These are phyloP conservation scores for Calonectria pseudoreteaudii DNA, from an alignment of 2,329 filamentous ascomycete genomes.

Conservation along the genomic window DNA sequence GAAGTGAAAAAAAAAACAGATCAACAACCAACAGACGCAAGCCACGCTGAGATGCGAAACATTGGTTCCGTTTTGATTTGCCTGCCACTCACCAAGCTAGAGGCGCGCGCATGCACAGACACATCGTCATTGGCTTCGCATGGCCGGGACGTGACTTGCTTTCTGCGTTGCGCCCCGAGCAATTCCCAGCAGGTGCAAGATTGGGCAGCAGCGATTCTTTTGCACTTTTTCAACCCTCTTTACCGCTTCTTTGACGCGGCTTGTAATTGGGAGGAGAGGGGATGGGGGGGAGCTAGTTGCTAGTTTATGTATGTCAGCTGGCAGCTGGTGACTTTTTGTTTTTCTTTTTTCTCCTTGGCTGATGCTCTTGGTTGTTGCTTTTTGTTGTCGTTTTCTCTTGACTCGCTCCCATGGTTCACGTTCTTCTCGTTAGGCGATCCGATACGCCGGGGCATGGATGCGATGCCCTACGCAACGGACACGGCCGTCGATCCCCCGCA, in stretches of 20 bases:
- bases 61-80: background rate
- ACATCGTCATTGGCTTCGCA: background rate
- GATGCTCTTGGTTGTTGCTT: background rate
- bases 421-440: background rate
- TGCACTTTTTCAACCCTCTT: background rate
- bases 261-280: background rate
- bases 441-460: constrained; percentile 14
- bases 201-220: constrained; percentile 2
- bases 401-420: background rate
- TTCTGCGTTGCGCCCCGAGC: constrained; percentile 4
- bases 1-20: background rate
- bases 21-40: background rate
- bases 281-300: background rate
- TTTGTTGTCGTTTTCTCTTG: background rate
- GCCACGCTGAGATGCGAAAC: constrained; percentile 11
- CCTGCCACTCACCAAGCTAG: background rate
- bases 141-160: background rate
- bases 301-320: constrained; percentile 2
- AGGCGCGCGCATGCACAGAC: background rate
- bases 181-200: background rate
- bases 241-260: constrained; percentile 7
- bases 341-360: background rate
- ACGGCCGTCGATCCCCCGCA: constrained; percentile 21
- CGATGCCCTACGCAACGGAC: constrained; percentile 2
- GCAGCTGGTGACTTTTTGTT: background rate